Conservation (phyloP, 1,284 basidiomycete genomes). For the Golubevia sp. region DNA sequence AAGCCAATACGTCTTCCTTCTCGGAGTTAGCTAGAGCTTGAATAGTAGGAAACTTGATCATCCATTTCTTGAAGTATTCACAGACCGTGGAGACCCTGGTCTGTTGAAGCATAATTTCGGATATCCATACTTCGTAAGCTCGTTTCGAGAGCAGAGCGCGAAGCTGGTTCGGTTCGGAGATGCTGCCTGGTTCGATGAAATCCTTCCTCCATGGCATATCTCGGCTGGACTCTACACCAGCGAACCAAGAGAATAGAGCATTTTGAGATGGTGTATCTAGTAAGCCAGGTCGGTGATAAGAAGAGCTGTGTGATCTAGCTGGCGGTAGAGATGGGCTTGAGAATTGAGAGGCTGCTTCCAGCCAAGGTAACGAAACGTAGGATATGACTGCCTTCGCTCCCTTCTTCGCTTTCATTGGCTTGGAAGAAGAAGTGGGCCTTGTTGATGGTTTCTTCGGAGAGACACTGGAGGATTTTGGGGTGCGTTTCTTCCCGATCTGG, state of each 20-base stretch:
- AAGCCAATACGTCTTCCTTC: slow-evolving; percentile 53
- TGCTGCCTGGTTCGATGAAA: no score
- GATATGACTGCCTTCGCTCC: neutral
- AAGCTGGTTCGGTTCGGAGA: no score
- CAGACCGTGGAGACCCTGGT: slow-evolving; percentile 68
- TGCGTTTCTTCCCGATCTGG: neutral
- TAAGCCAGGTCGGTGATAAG: no score
- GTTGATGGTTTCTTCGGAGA: neutral
- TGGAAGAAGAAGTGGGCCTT: neutral
- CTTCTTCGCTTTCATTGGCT: neutral
- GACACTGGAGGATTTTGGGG: neutral
- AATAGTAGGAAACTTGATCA: slow-evolving; percentile 47
- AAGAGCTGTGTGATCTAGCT: no score
- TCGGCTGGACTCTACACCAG: no score
- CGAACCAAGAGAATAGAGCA: no score
- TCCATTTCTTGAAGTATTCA: slow-evolving; percentile 50
- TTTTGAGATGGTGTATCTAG: no score
- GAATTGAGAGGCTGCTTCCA: neutral
- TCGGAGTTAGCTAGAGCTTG: slow-evolving; percentile 62
- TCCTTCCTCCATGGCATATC: no score
- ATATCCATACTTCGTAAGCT: slow-evolving; percentile 76
- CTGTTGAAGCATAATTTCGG: slow-evolving; percentile 96
- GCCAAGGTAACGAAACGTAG: neutral
- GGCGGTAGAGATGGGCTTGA: no score
- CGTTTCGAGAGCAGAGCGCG: no score